phyloP scores from a whole-genome alignment of 257 asterid genomes.

The Ligustrum vulgare region DNA sequence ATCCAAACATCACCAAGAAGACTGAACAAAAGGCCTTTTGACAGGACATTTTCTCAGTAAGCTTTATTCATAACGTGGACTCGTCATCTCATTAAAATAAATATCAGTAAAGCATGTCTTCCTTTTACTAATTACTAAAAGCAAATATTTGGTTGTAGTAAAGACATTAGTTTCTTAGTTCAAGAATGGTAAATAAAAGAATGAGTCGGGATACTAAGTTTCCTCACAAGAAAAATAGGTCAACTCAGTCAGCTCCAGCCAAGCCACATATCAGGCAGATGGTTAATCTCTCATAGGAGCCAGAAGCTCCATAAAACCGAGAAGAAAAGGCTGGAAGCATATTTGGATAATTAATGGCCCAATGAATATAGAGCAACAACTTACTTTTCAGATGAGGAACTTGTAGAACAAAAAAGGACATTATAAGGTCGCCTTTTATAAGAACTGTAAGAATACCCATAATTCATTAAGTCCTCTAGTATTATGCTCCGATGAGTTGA shows the following conservation, averaged over 20 bases:
- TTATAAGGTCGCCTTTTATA: neutral
- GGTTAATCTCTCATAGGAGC: slow-evolving; percentile 14
- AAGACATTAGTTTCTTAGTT: neutral
- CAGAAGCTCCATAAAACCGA: neutral
- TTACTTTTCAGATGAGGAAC: slow-evolving; percentile 1
- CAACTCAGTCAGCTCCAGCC: neutral
- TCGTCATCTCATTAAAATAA: neutral
- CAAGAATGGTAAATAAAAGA: neutral
- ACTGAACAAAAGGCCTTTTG: neutral
- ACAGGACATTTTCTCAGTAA: neutral
- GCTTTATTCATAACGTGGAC: neutral
- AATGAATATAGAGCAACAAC: slow-evolving; percentile 9
- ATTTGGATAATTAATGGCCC: neutral
- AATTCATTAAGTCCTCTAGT: slow-evolving; percentile 16
- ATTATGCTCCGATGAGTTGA: neutral
- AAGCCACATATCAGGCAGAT: slow-evolving; percentile 9
- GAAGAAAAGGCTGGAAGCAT: slow-evolving; percentile 7
- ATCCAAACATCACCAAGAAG: slow-evolving; percentile 1
- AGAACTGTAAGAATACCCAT: neutral
- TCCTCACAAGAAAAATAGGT: neutral
- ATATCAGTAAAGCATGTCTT: neutral
- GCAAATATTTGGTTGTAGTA: neutral
- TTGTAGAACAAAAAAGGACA: slow-evolving; percentile 6
- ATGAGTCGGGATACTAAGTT: neutral
- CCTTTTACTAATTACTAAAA: slow-evolving; percentile 8